phyloP scores from a whole-genome alignment of 2,329 filamentous ascomycete species.

The Aureobasidium pullulans region DNA sequence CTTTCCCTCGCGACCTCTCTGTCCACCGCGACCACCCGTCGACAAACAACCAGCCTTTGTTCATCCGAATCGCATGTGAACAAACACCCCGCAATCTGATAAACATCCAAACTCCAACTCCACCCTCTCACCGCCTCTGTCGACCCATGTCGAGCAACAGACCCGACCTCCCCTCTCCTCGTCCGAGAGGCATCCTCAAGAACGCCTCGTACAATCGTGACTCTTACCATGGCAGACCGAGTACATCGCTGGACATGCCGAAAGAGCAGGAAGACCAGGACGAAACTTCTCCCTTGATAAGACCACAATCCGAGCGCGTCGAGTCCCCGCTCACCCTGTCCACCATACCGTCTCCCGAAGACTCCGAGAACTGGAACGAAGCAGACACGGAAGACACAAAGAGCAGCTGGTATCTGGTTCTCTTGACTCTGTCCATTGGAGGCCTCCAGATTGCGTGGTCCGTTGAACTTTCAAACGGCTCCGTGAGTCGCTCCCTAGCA shows the following conservation, averaged over 20 bases:
- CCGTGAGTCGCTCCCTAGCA: slow-evolving; percentile 38
- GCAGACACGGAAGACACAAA: slow-evolving; percentile 58
- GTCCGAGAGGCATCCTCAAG: slow-evolving; percentile 9
- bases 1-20: neutral
- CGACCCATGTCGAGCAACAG: slow-evolving; percentile 5
- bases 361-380: slow-evolving; percentile 31
- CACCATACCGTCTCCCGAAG: slow-evolving; percentile 17
- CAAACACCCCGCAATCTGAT: slow-evolving; percentile 9
- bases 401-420: slow-evolving; percentile 75
- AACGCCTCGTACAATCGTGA: neutral
- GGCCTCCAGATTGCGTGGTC: slow-evolving; percentile 92
- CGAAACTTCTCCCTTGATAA: slow-evolving; percentile 27
- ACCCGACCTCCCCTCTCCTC: neutral
- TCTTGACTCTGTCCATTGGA: slow-evolving; percentile 79
- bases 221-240: neutral
- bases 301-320: slow-evolving; percentile 13
- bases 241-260: neutral
- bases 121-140: neutral
- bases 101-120: neutral
- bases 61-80: slow-evolving; percentile 6
- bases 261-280: slow-evolving; percentile 18
- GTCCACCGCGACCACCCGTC: neutral
- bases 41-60: neutral
- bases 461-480: slow-evolving; percentile 88
- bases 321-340: slow-evolving; percentile 15